These are phyloP conservation scores for Pichia sp. DNA, from an alignment of 1,139 yeast genomes.

Conservation along the genomic window DNA sequence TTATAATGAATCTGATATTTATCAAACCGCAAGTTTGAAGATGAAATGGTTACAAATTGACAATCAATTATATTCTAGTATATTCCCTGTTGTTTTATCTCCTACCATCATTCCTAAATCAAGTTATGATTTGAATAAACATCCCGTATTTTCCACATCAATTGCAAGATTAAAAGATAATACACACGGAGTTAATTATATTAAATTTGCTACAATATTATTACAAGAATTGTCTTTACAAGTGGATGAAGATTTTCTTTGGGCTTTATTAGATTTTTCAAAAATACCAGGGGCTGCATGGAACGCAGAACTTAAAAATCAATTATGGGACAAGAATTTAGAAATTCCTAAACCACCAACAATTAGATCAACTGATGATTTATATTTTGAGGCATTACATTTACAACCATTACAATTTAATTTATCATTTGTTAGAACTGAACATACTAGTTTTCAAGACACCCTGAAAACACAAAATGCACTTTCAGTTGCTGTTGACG, in stretches of 20 bases:
- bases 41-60: slow-evolving; percentile 94
- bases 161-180: slow-evolving; percentile 81
- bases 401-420: slow-evolving; percentile 88
- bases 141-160: slow-evolving; percentile 86
- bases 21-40: slow-evolving; percentile 74
- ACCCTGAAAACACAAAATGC: slow-evolving; percentile 56
- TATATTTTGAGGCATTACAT: slow-evolving; percentile 88
- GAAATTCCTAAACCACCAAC: slow-evolving; percentile 67
- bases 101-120: slow-evolving; percentile 90
- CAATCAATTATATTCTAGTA: slow-evolving; percentile 83
- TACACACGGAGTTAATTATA: slow-evolving; percentile 80
- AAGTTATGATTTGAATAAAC: slow-evolving; percentile 75
- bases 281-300: slow-evolving; percentile 68
- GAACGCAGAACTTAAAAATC: slow-evolving; percentile 45
- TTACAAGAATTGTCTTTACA: slow-evolving; percentile 90
- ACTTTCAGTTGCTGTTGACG: slow-evolving; percentile 61
- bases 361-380: slow-evolving; percentile 54
- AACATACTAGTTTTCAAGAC: slow-evolving; percentile 60
- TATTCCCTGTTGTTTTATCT: slow-evolving; percentile 82
- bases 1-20: slow-evolving; percentile 77
- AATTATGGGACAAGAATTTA: slow-evolving; percentile 56
- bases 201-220: slow-evolving; percentile 84
- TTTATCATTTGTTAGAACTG: slow-evolving; percentile 88
- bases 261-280: slow-evolving; percentile 74
- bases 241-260: slow-evolving; percentile 87